These are phyloP conservation scores for Chaetoscypha palmicola DNA, from an alignment of 2,329 filamentous ascomycete genomes.

Conservation along the genomic window DNA sequence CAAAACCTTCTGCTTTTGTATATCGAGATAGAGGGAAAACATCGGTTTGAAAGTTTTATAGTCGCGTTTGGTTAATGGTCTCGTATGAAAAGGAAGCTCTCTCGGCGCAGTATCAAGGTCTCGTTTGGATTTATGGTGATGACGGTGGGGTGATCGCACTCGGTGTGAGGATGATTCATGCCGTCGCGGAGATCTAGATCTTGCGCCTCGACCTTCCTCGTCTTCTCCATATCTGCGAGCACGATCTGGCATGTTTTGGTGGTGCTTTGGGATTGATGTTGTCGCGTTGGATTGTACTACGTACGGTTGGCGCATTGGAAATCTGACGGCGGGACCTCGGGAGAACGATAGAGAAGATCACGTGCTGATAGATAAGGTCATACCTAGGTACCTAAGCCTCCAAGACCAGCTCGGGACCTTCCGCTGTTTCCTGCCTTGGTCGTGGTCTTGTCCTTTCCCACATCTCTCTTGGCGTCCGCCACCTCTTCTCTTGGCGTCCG, in stretches of 20 bases:
- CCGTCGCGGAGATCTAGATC: conserved; percentile 19
- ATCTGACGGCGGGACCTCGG: too few relatives aligned
- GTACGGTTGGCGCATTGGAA: neutral
- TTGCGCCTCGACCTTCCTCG: conserved; percentile 2
- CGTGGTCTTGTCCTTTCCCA: too few relatives aligned
- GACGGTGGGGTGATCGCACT: conserved; percentile 19
- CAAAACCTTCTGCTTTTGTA: conserved; percentile 73
- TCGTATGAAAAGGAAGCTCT: conserved; percentile 58
- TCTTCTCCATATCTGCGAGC: neutral
- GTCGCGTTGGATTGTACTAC: neutral
- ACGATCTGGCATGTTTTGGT: conserved; percentile 4
- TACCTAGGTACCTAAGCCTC: too few relatives aligned
- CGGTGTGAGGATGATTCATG: conserved; percentile 13
- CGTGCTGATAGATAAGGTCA: too few relatives aligned
- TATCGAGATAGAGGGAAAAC: conserved; percentile 77
- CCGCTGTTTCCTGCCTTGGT: too few relatives aligned
- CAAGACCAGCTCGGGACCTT: too few relatives aligned
- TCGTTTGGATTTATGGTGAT: conserved; percentile 32
- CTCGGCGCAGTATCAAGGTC: conserved; percentile 14
- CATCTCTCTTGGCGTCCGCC: too few relatives aligned
- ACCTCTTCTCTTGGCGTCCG: too few relatives aligned
- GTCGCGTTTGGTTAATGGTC: conserved; percentile 61
- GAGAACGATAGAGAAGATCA: too few relatives aligned
- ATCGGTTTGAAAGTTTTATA: conserved; percentile 59
- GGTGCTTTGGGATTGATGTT: neutral